Evolutionary conservation across 2,329 filamentous ascomycete species (phyloP).

Genomic region (Blastomyces silverae): DNA sequence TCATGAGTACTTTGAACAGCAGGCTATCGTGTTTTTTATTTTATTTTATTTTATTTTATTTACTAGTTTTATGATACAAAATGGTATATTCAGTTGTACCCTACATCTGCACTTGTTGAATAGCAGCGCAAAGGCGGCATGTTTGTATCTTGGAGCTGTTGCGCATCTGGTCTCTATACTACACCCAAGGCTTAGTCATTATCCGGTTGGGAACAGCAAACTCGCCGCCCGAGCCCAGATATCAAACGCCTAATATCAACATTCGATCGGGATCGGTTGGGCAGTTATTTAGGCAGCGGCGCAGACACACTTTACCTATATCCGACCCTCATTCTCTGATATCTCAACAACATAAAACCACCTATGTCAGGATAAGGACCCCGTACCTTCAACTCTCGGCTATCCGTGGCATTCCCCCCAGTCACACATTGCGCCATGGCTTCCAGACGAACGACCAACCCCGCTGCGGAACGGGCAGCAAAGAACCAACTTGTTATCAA

Average conservation of each 20-base stretch:
- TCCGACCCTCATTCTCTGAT: background rate
- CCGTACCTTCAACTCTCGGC: background rate
- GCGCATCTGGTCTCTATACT: background rate
- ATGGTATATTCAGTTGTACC: too few relatives aligned
- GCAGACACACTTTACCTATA: background rate
- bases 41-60: too few relatives aligned
- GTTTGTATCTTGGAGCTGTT: too few relatives aligned
- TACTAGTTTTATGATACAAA: too few relatives aligned
- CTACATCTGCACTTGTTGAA: too few relatives aligned
- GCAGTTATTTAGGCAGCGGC: background rate
- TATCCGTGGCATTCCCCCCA: background rate
- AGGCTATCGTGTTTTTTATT: too few relatives aligned
- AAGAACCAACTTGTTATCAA: conserved; percentile 94
- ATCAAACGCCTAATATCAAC: background rate
- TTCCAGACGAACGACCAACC: conserved; percentile 10
- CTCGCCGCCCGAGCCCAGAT: background rate
- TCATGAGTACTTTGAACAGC: too few relatives aligned
- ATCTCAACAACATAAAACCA: background rate
- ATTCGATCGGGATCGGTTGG: background rate
- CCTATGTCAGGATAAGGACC: background rate
- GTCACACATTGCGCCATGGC: background rate
- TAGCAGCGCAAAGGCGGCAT: too few relatives aligned
- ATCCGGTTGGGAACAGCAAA: background rate
- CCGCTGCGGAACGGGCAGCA: conserved; percentile 73
- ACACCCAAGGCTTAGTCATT: background rate